These are phyloP conservation scores for Cyberlindnera maritima DNA, from an alignment of 805 yeast species.

Conservation along the genomic window DNA sequence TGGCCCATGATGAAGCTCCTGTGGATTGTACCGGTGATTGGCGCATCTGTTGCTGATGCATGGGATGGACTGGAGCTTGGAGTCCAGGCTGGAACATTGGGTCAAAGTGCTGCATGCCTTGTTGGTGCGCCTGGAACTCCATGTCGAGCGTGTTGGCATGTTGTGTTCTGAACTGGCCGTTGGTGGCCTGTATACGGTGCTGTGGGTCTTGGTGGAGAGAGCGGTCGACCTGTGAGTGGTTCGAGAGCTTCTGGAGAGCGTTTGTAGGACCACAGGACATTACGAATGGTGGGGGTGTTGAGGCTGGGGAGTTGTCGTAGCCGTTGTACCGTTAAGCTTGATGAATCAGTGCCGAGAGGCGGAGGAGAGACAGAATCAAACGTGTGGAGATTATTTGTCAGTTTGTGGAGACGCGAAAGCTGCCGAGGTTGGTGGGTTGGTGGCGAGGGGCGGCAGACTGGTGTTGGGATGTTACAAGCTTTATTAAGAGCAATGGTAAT, in stretches of 20 bases:
- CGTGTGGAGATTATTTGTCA: background rate
- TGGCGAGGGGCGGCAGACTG: background rate
- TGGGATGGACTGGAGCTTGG: slow-evolving; percentile 5
- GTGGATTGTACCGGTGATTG: background rate
- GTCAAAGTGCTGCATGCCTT: slow-evolving; percentile 11
- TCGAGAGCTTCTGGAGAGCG: slow-evolving; percentile 25
- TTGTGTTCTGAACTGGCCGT: slow-evolving; percentile 14
- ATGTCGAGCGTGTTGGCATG: slow-evolving; percentile 18
- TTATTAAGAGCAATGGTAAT: too few species aligned
- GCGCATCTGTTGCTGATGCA: slow-evolving; percentile 5
- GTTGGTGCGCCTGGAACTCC: slow-evolving; percentile 22
- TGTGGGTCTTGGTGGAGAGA: slow-evolving; percentile 24
- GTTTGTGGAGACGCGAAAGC: background rate
- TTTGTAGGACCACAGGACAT: slow-evolving; percentile 28
- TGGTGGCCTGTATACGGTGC: slow-evolving; percentile 8
- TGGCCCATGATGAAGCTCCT: slow-evolving; percentile 22
- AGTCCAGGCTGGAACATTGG: slow-evolving; percentile 11
- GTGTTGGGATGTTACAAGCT: background rate
- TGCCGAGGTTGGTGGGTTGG: background rate
- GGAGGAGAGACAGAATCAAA: too few species aligned
- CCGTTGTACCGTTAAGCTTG: too few species aligned
- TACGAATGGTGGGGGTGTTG: too few species aligned
- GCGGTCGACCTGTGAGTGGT: slow-evolving; percentile 25
- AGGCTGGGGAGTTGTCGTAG: too few species aligned
- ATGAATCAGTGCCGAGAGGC: background rate